Base-by-base conservation (phyloP, 2,329 filamentous ascomycete species). In the Penicillium fuscoglaucum region DNA sequence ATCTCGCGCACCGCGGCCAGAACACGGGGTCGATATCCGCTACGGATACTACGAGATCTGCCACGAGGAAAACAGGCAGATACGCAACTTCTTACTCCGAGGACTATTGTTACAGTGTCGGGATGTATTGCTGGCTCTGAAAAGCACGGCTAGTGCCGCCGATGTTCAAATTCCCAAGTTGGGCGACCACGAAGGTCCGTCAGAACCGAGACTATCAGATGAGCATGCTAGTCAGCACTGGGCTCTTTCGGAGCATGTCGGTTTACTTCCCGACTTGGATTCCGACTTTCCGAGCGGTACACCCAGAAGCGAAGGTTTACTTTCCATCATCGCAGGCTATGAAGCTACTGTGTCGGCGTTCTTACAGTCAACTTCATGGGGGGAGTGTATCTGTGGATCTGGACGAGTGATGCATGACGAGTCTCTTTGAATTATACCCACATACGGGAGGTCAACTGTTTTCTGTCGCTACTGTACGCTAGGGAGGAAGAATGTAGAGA, bases 1-100 rank as follows among this genome's bases (percentile, higher is more conserved):
- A 3, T 56, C 58, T 24, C 61, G 59, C 7, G 48, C 44, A 7
- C 52, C 57, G 43, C 50, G 53, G n/a, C 41, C 62, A 26, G 63
- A 67, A 33, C 55, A 61, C 10, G 59, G 58, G 4, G 47, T 62
- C 29, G 61, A 61, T 40, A 61, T 70, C 21, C 61, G 64, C 19
- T 74, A 72, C 48, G 72, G 72, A 31, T 66, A 71, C 56, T 74
- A 74, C 57, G 70, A 72, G 52, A 58, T 70, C 37, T 60, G 61
- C 19, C 61, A 64, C 1, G 67, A 71, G 13, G 72, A 74, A 45
- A 66, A 65, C 26, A 64, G 62, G 7, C 68, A 66, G 29, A 66
- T 74, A 21, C 66, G 68, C 21, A 65, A 63, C 1, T 68, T 72
- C 39, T 50, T 74, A 19, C 54, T 74, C 24, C 66, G 67, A 1